A percentile compares a stretch with the other conserved stretches of the same genome.
These are phyloP conservation scores for Colletotrichum sp. DNA, from an alignment of 2,329 filamentous ascomycete genomes.

Conservation along the genomic window DNA sequence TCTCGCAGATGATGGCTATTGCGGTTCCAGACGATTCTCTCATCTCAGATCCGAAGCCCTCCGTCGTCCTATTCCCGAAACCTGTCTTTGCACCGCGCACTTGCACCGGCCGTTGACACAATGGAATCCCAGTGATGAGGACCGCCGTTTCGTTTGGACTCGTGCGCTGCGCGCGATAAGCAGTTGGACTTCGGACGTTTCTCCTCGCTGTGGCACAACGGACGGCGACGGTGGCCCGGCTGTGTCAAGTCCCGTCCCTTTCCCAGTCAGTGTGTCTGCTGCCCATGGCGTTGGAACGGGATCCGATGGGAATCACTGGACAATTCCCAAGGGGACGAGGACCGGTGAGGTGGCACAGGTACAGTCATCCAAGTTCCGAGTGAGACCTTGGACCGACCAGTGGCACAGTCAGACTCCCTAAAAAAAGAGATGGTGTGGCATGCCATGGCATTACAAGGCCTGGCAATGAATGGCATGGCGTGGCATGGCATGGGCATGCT, in stretches of 20 bases:
- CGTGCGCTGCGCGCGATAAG: background rate
- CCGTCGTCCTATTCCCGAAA: background rate
- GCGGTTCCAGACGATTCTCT: constrained; percentile 17
- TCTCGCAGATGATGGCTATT: background rate
- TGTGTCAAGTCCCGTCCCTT: background rate
- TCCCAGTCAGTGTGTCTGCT: background rate
- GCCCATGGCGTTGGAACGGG: constrained; percentile 14
- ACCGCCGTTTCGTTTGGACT: background rate
- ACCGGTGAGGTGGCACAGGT: background rate
- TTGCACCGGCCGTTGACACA: background rate
- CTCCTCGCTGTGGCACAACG: constrained; percentile 1
- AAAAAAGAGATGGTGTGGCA: background rate
- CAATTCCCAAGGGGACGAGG: background rate
- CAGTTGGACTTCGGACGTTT: constrained; percentile 5
- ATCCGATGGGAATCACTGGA: background rate
- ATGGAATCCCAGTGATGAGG: background rate
- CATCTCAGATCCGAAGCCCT: background rate
- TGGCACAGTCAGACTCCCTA: background rate
- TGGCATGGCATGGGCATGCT: background rate
- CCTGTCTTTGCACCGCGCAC: background rate
- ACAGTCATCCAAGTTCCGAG: constrained; percentile 1
- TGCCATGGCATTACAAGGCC: background rate
- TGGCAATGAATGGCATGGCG: background rate
- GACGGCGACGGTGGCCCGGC: constrained; percentile 4
- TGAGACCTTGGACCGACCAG: background rate